Base-by-base conservation (phyloP, 371 early-diverging fungal species). In the Rhizopus arrhizus region DNA sequence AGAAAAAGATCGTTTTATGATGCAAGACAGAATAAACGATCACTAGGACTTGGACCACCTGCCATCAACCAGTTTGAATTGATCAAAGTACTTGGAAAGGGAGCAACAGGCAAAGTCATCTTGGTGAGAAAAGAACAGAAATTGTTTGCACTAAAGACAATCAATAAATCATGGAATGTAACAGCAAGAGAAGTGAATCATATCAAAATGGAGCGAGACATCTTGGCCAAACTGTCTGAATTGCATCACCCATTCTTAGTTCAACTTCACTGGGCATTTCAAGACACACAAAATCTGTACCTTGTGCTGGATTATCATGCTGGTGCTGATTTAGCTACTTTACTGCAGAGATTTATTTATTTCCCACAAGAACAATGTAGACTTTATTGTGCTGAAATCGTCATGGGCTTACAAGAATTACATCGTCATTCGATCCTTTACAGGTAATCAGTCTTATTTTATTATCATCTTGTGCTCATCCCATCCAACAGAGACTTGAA, bases 221-320 rank as follows among this genome's bases (percentile, higher is more conserved):
- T 86, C 40, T 64, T 89, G 38, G 69, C 77, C 6, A 69, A 74
- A 6, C 55, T 84, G 53, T 63, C 77, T 3, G 58, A 64, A 10
- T 56, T 76, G n/a, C 56, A 61, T n/a, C 96, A 96, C 56, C 95
- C 97, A 11, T 99, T 98, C 84, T 77, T 99, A 41, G 91, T 98
- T 35, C 90, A 91, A 7, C 80, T 98, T 53, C 93, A 95, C 69
- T 87, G 89, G 48, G 91, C 91, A 57, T 95, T 97, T 77, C 96
- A 97, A 80, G 90, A 93, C n/a, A 80, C 85, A 6, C 88, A 87
- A 47, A 88, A 95, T 31, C 66, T 98, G 16, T 98, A 91, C 81
- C 89, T 99, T 64, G 95, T 97, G 2, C 88, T 99, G 89, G 86
- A 88, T 59, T 85, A 90, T 68, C 90, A 91, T 60, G 84, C 87